Percentiles rank a stretch among this genome's conserved stretches.
Conservation (phyloP, 208 protist genomes). For the Trypanosoma lewisi region DNA sequence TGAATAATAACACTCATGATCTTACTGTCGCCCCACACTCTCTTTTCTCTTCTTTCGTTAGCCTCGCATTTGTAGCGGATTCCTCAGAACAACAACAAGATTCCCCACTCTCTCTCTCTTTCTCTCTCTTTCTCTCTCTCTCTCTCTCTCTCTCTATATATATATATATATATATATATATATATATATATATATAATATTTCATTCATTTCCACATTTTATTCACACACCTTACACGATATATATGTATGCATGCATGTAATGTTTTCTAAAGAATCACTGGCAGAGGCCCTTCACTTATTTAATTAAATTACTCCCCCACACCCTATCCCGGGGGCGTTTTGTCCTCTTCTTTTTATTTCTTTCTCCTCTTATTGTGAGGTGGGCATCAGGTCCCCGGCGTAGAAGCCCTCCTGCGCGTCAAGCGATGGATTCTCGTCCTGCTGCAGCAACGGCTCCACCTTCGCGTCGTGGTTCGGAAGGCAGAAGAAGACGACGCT, state of each 20-base stretch:
- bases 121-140: not conserved
- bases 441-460: constrained; percentile 85
- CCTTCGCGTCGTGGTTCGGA: constrained; percentile 77
- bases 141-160: not conserved
- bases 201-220: not conserved
- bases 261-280: constrained; percentile 16
- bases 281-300: not conserved
- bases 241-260: not conserved
- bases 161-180: not conserved
- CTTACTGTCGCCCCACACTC: not conserved
- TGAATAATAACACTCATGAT: not conserved
- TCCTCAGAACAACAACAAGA: not conserved
- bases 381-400: constrained; percentile 79
- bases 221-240: not conserved
- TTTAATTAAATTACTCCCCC: no score
- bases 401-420: constrained; percentile 69
- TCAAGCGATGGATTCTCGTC: constrained; percentile 80
- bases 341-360: not conserved
- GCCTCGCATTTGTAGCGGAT: not conserved
- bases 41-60: not conserved
- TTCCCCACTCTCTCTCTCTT: not conserved
- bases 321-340: no score
- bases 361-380: no score
- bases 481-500: constrained; percentile 86
- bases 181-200: constrained; percentile 11